Base-by-base conservation (phyloP, 2,329 filamentous ascomycete species). In the Ilyonectria sp. region DNA sequence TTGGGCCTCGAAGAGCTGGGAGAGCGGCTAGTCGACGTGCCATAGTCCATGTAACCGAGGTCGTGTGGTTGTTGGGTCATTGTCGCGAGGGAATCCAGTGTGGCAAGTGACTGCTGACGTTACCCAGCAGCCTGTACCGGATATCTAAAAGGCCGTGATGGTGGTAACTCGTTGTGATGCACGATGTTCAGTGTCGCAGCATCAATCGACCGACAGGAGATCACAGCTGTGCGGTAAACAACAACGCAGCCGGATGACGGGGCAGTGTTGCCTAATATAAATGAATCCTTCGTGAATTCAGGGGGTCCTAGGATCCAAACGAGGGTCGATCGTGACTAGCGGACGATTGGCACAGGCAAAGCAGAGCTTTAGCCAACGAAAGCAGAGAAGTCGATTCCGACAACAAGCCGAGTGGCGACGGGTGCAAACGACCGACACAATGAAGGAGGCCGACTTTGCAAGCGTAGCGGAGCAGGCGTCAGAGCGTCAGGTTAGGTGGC, bases 11-110 rank as follows among this genome's bases (percentile, higher is more conserved):
- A 90, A 35, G 92, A 90, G 77, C 89, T 91, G 44, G 94, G 93
- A 71, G 82, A 83, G 77, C 93, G 92, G 79, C 91, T 91, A 69
- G 87, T 76, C 37, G 84, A 77, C 46, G 81, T 81, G 66, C 87
- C 82, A 75, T 93, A 92, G 74, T 93, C 91, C 83, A 93, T 90
- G 84, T 93, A 94, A 63, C 79, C 74, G 86, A 92, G 90, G 68
- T 93, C 90, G 80, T 87, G 84, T 63, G 78, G 81, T 77, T 87
- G 87, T 77, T 88, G 87, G 73, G 78, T 79, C 81, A 82, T 82
- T 59, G 68, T 79, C 61, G 65, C 67, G 46, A 72, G 46, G 50
- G 60, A 66, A 68, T 71, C 71, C 69, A 70, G 70, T 61, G 65
- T 69, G 72, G 49, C 63, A 72, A 63, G 65, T 54, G 63, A 56